Base-by-base conservation (phyloP, 2,329 filamentous ascomycete genomes). In the Ophiocordyceps camponoti-floridani region DNA sequence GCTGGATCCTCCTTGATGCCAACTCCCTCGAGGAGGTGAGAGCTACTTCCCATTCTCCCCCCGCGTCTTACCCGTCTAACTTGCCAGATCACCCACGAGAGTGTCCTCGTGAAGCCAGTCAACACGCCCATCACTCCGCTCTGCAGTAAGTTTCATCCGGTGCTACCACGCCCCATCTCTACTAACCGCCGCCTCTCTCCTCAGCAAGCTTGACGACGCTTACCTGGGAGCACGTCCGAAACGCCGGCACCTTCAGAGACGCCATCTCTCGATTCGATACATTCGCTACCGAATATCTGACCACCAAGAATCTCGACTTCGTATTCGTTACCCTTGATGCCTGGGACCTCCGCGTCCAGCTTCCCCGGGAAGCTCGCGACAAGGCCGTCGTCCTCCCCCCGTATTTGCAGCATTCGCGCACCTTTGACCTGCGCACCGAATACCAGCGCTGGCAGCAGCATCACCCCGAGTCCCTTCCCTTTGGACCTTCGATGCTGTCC, bases 371-470 rank as follows among this genome's bases (percentile, higher is more conserved):
- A 69, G 91, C 91, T 58, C 85, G 91, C 56, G 91, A 98, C 69
- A 98, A 98, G 73, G 84, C 88, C 52, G 91, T 96, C 40, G 91
- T 96, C 44, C 77, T 98, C 33, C 91, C 91, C 19, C 84, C 89
- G 10, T 98, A 98, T 63, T 76, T 98, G 48, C 91, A 98, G 68
- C 91, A 98, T 69, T 95, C 91, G 37, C 82, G 91, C 48, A 94
- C 89, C 47, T 98, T 96, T 60, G 91, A 96, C 60, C 76, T 98
- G 47, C 84, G 91, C 50, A 94, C 87, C 56, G 91, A 98, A 67
- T 98, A 98, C 62, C 88, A 95, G 68, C 78, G 88, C 60, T 98
- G 91, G 88, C 91, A 96, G 66, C 86, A 93, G 57, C 89, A 96
- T 63, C 91, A 98, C 58, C 91, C 91, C 37, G 91, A 98, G 68